phyloP scores from a whole-genome alignment of 192 early-diverging fungal species.

The Phlyctochytrium arcticum region DNA sequence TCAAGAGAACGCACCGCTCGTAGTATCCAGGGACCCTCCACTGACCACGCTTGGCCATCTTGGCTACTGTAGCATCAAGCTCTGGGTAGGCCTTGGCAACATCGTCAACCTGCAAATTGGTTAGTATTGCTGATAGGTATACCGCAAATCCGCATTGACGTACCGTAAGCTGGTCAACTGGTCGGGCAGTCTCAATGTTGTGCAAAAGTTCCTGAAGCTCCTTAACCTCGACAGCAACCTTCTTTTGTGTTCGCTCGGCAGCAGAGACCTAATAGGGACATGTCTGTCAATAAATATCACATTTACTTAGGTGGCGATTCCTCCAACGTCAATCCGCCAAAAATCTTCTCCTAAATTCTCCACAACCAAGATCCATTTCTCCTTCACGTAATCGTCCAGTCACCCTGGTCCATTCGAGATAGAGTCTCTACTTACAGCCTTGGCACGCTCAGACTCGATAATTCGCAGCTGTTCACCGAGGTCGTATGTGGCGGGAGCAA shows the following conservation, averaged over 20 bases:
- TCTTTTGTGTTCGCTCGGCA: constrained; percentile 79
- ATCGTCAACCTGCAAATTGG: constrained; percentile 72
- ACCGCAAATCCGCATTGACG: constrained; percentile 11
- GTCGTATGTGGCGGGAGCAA: constrained; percentile 80
- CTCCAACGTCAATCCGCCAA: too few species aligned
- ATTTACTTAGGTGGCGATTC: too few species aligned
- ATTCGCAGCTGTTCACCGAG: constrained; percentile 77
- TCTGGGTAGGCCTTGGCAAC: constrained; percentile 91
- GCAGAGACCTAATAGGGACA: constrained; percentile 67
- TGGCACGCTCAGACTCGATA: constrained; percentile 42
- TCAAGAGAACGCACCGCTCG: constrained; percentile 61
- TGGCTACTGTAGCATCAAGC: constrained; percentile 81
- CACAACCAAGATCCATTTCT: neutral
- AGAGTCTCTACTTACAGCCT: constrained; percentile 47
- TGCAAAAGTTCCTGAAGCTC: constrained; percentile 84
- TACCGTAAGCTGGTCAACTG: constrained; percentile 90
- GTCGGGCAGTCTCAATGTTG: constrained; percentile 92
- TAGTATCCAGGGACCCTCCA: constrained; percentile 94
- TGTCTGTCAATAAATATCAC: too few species aligned
- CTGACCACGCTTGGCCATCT: constrained; percentile 86
- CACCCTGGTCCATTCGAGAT: neutral
- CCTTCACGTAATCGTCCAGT: too few species aligned
- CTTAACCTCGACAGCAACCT: constrained; percentile 78
- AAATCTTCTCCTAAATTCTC: too few species aligned
- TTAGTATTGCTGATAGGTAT: neutral